phyloP scores from a whole-genome alignment of 257 asterid genomes.

The Capsicum chinense region DNA sequence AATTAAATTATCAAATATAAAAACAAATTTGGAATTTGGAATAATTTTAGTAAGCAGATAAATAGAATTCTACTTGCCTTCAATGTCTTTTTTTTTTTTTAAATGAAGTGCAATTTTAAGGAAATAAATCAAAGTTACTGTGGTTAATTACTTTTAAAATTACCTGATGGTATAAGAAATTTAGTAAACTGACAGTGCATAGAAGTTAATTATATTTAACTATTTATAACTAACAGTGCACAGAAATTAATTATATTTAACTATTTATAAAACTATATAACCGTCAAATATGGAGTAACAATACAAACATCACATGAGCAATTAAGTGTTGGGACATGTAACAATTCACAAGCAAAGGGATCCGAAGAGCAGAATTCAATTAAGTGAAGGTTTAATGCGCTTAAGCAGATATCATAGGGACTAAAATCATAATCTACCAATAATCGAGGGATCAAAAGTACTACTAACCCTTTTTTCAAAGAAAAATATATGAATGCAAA shows the following conservation, averaged over 20 bases:
- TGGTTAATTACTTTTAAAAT: too few species aligned
- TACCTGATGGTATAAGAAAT: too few species aligned
- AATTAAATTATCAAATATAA: too few species aligned
- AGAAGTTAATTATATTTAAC: background rate
- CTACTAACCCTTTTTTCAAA: background rate
- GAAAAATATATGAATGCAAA: background rate
- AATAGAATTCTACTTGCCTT: too few species aligned
- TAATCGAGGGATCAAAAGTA: background rate
- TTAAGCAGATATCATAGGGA: background rate
- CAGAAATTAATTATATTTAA: too few species aligned
- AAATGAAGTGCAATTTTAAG: too few species aligned
- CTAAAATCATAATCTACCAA: background rate
- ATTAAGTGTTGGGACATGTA: background rate
- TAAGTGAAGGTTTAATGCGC: background rate
- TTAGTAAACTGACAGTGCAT: too few species aligned
- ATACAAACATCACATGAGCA: background rate
- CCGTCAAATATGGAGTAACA: background rate
- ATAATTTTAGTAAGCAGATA: too few species aligned
- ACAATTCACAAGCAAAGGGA: background rate
- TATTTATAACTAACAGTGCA: background rate
- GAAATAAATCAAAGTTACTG: too few species aligned
- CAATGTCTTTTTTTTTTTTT: too few species aligned
- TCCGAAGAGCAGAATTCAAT: background rate
- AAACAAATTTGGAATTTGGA: too few species aligned
- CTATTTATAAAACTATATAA: background rate